Evolutionary conservation across 2,329 filamentous ascomycete genomes (phyloP).

Genomic region (Chrysosporium queenslandicum): DNA sequence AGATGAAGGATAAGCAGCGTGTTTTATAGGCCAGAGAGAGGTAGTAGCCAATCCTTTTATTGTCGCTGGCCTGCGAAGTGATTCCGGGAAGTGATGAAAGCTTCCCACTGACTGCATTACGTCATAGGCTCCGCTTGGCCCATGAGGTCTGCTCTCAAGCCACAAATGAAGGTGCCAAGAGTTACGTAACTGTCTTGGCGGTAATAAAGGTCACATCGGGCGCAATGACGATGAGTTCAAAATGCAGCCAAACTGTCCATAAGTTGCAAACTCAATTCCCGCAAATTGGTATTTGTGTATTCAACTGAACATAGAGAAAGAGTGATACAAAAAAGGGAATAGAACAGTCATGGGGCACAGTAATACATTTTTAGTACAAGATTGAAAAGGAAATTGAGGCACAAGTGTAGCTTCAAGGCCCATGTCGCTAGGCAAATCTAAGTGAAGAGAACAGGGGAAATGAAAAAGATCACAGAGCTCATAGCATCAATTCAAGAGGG

Average conservation of each 20-base stretch:
- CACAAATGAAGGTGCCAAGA: background rate
- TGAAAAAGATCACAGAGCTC: constrained; percentile 30
- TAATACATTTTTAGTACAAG: constrained; percentile 14
- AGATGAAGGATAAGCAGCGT: background rate
- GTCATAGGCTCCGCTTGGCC: background rate
- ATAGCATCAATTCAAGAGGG: constrained; percentile 88
- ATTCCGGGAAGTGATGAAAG: constrained; percentile 4
- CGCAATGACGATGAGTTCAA: background rate
- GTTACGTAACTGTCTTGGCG: constrained; percentile 5
- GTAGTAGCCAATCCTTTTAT: background rate
- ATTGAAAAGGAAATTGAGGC: background rate
- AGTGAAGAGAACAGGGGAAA: constrained; percentile 3
- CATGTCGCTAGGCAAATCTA: constrained; percentile 14
- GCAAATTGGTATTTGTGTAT: constrained; percentile 9
- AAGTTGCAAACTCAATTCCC: background rate
- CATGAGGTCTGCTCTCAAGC: background rate
- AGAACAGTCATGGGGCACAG: constrained; percentile 2
- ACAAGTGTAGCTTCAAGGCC: background rate
- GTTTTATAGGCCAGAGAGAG: background rate
- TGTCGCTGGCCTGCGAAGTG: background rate
- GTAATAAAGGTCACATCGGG: background rate
- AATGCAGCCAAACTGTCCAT: background rate
- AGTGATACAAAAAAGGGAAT: background rate
- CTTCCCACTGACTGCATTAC: constrained; percentile 2
- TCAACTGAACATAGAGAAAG: background rate